Conservation (phyloP, 164 flowering plant species). For the Hamamelis virginiana region DNA sequence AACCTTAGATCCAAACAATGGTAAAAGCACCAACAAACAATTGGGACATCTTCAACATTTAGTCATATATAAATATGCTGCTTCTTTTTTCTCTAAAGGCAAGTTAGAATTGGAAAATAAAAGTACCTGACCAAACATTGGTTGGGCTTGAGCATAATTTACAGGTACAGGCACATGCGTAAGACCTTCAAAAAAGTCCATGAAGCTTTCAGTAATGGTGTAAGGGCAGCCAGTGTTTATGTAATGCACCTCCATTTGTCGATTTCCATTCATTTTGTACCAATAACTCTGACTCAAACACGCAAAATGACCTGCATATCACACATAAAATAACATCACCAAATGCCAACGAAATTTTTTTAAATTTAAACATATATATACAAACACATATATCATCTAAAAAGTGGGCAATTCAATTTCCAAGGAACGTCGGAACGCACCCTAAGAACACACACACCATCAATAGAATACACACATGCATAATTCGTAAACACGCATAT, state of each 20-base stretch:
- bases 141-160: constrained; percentile 35
- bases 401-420: too few species aligned
- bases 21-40: constrained; percentile 10
- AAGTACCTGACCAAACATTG: constrained; percentile 57
- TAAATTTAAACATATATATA: too few species aligned
- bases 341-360: not conserved
- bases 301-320: constrained; percentile 12
- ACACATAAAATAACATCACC: not conserved
- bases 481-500: too few species aligned
- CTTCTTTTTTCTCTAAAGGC: not conserved
- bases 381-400: too few species aligned
- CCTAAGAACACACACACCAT: too few species aligned
- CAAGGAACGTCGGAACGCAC: too few species aligned
- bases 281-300: not conserved
- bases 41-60: not conserved
- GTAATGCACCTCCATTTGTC: constrained; percentile 72
- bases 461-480: too few species aligned
- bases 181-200: constrained; percentile 73
- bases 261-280: constrained; percentile 42
- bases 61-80: not conserved
- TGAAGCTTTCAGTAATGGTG: constrained; percentile 59
- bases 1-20: not conserved
- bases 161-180: constrained; percentile 41
- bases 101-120: not conserved
- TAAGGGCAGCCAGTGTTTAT: constrained; percentile 74